Conservation (phyloP, 805 yeast genomes). For the Metschnikowia rubicola region DNA sequence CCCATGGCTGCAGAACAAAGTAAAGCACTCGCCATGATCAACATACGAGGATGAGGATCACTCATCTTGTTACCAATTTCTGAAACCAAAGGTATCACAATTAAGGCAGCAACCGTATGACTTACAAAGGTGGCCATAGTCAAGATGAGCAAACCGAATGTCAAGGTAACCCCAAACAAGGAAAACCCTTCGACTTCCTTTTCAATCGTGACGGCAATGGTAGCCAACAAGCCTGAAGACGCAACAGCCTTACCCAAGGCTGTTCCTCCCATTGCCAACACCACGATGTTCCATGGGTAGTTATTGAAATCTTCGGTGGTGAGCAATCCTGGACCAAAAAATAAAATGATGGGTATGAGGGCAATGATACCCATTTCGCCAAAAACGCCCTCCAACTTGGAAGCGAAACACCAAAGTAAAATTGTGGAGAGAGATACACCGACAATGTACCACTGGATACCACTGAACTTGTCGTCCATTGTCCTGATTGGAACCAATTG, state of each 20-base stretch:
- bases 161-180: conserved; percentile 43
- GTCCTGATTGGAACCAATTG: conserved; percentile 47
- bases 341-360: conserved; percentile 44
- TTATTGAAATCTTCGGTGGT: conserved; percentile 48
- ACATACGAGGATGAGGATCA: conserved; percentile 79
- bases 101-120: conserved; percentile 95
- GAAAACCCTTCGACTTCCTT: conserved; percentile 39
- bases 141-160: conserved; percentile 71
- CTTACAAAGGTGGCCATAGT: conserved; percentile 92
- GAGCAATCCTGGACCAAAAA: conserved; percentile 49
- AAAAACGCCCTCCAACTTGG: conserved; percentile 39
- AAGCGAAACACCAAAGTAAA: conserved; percentile 47
- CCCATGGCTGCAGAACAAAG: conserved; percentile 97
- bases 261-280: conserved; percentile 55
- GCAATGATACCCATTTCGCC: conserved; percentile 50
- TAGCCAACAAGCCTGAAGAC: conserved; percentile 45
- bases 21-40: conserved; percentile 62
- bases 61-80: conserved; percentile 78
- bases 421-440: conserved; percentile 43
- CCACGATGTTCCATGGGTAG: conserved; percentile 53
- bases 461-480: conserved; percentile 43
- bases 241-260: conserved; percentile 51
- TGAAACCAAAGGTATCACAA: conserved; percentile 83
- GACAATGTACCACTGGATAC: conserved; percentile 42
- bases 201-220: conserved; percentile 46